Evolutionary conservation across 1,284 basidiomycete genomes (phyloP).

Genomic region (Omphalotus olearius): DNA sequence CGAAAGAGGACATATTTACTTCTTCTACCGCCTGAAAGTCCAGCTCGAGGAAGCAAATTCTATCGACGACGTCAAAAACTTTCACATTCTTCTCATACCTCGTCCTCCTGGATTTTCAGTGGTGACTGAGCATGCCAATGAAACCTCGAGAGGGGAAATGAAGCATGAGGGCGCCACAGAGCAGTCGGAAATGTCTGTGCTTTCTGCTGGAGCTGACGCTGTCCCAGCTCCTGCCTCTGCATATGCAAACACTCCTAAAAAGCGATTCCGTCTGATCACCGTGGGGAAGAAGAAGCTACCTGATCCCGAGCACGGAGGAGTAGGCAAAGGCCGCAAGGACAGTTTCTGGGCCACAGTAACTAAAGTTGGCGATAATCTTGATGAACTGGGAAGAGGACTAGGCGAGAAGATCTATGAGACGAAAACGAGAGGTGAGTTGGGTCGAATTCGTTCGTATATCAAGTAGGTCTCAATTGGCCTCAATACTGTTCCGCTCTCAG

Average conservation of each 20-base stretch:
- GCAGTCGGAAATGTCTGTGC: conserved; percentile 32
- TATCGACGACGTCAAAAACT: conserved; percentile 56
- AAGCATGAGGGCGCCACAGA: conserved; percentile 17
- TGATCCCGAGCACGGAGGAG: conserved; percentile 34
- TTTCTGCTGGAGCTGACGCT: conserved; percentile 41
- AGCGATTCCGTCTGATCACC: conserved; percentile 50
- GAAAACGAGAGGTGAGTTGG: conserved; percentile 48
- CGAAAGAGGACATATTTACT: conserved; percentile 62
- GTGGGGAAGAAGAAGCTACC: conserved; percentile 65
- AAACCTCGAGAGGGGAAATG: conserved; percentile 13
- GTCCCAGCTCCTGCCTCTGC: conserved; percentile 38
- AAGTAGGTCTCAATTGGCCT: background rate
- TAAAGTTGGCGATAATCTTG: conserved; percentile 48
- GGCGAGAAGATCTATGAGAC: conserved; percentile 58
- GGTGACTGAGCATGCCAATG: conserved; percentile 12
- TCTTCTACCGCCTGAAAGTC: conserved; percentile 65
- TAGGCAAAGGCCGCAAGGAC: conserved; percentile 36
- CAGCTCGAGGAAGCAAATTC: conserved; percentile 50
- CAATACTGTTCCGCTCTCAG: too few species aligned
- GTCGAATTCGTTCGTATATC: background rate
- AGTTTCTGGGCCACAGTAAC: conserved; percentile 55
- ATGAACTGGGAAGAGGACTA: conserved; percentile 44
- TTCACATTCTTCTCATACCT: conserved; percentile 61
- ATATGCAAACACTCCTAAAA: conserved; percentile 27
- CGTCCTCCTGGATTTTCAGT: conserved; percentile 40